Evolutionary conservation across 75 land plant genomes (phyloP).

Genomic region (Isoetes taiwanensis): DNA sequence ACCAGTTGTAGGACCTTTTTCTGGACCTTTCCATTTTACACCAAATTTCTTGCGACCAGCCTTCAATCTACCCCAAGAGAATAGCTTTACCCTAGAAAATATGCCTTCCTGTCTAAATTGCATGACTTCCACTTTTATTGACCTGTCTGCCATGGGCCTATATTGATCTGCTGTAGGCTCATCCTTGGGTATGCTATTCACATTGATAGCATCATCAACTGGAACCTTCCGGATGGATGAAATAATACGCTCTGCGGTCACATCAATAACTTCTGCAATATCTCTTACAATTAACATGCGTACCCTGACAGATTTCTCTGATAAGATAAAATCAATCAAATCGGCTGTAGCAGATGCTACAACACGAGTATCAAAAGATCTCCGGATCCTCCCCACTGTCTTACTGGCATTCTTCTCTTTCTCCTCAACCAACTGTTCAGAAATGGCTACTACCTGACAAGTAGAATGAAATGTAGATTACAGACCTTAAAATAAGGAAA

Average conservation of each 20-base stretch:
- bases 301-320: constrained; percentile 57
- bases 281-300: constrained; percentile 55
- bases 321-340: constrained; percentile 49
- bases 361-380: constrained; percentile 55
- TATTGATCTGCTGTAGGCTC: not conserved
- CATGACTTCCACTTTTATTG: not conserved
- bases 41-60: too few relatives aligned
- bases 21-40: too few relatives aligned
- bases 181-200: not conserved
- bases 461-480: too few relatives aligned
- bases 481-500: too few relatives aligned
- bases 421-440: constrained; percentile 37
- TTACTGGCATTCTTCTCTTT: constrained; percentile 1
- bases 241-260: not conserved
- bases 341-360: constrained; percentile 78
- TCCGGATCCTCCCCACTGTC: constrained; percentile 22
- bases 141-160: not conserved
- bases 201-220: not conserved
- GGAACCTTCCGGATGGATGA: not conserved
- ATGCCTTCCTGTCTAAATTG: not conserved
- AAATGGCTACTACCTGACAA: constrained; percentile 50
- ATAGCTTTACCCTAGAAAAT: not conserved
- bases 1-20: too few relatives aligned
- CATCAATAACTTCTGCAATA: constrained; percentile 42
- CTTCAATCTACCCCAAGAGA: too few relatives aligned